phyloP scores from a whole-genome alignment of 371 early-diverging fungal genomes.

The Capillidium heterosporum region DNA sequence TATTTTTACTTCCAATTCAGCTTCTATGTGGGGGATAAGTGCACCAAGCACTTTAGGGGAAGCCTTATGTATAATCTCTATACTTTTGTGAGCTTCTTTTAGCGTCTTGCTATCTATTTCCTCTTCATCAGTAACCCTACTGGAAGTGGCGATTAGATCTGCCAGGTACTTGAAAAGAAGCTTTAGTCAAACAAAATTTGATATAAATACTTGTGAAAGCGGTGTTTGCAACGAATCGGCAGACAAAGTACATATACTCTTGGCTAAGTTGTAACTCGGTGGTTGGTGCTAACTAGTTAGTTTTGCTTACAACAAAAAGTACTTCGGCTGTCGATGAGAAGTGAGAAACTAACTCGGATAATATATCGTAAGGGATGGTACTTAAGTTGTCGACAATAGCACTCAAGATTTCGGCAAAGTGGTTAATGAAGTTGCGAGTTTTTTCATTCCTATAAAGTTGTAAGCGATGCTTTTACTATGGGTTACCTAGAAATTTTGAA shows the following conservation, averaged over 20 bases:
- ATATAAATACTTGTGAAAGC: constrained; percentile 33
- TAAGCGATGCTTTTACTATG: background rate
- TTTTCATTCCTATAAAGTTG: too few relatives aligned
- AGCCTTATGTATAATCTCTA: constrained; percentile 52
- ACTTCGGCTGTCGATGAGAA: constrained; percentile 17
- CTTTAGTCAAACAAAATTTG: background rate
- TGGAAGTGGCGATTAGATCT: background rate
- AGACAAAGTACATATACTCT: constrained; percentile 55
- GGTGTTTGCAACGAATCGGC: constrained; percentile 73
- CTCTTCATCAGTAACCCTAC: background rate
- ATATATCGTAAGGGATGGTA: background rate
- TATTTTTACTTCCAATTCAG: constrained; percentile 41
- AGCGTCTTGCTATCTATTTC: constrained; percentile 19
- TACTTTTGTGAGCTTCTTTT: constrained; percentile 50
- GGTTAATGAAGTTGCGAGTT: too few relatives aligned
- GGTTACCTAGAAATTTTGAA: background rate
- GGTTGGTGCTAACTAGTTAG: constrained; percentile 46
- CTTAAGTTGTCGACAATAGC: background rate
- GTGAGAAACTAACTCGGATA: background rate
- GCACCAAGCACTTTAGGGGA: constrained; percentile 63
- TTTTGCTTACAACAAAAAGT: constrained; percentile 16
- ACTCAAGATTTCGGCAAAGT: background rate
- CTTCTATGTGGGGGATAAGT: constrained; percentile 88
- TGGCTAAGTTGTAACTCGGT: constrained; percentile 56
- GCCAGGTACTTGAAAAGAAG: background rate